phyloP scores from a whole-genome alignment of 1,284 basidiomycete genomes.

The Melanopsichium pennsylvanicum region DNA sequence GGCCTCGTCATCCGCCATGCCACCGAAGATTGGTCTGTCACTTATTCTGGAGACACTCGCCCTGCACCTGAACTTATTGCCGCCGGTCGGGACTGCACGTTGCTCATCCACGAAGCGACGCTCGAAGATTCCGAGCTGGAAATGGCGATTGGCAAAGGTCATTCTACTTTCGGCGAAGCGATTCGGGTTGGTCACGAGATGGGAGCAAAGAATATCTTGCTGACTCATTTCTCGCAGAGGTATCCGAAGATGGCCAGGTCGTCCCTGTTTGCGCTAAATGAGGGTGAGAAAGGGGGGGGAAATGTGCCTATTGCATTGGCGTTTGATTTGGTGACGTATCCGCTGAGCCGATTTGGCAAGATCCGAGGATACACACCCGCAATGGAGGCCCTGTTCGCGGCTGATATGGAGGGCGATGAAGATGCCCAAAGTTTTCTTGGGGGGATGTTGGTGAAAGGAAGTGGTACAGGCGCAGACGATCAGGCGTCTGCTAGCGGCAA shows the following conservation, averaged over 20 bases:
- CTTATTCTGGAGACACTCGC: slow-evolving; percentile 84
- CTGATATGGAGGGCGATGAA: slow-evolving; percentile 72
- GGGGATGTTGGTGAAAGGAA: not conserved
- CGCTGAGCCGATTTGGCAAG: slow-evolving; percentile 81
- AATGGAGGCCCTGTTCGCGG: slow-evolving; percentile 74
- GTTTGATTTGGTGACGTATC: slow-evolving; percentile 80
- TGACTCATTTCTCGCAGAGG: slow-evolving; percentile 94
- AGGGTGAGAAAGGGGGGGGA: not conserved
- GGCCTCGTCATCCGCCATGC: slow-evolving; percentile 69
- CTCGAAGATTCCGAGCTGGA: slow-evolving; percentile 75
- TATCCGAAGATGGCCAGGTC: slow-evolving; percentile 83
- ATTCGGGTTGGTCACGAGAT: slow-evolving; percentile 77
- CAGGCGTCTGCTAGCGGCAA: not conserved
- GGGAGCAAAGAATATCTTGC: slow-evolving; percentile 80
- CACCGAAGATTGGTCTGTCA: slow-evolving; percentile 36
- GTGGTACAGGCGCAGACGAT: not conserved
- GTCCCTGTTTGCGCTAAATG: slow-evolving; percentile 18
- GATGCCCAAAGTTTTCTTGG: slow-evolving; percentile 40
- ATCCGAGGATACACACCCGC: slow-evolving; percentile 77
- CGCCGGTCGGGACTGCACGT: slow-evolving; percentile 75
- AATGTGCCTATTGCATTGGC: slow-evolving; percentile 72
- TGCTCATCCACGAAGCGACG: slow-evolving; percentile 93
- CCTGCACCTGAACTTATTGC: slow-evolving; percentile 76
- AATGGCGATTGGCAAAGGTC: slow-evolving; percentile 79
- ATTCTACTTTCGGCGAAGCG: slow-evolving; percentile 89